These are phyloP conservation scores for Rhizophora mangle DNA, from an alignment of 345 rosid genomes.

Conservation along the genomic window DNA sequence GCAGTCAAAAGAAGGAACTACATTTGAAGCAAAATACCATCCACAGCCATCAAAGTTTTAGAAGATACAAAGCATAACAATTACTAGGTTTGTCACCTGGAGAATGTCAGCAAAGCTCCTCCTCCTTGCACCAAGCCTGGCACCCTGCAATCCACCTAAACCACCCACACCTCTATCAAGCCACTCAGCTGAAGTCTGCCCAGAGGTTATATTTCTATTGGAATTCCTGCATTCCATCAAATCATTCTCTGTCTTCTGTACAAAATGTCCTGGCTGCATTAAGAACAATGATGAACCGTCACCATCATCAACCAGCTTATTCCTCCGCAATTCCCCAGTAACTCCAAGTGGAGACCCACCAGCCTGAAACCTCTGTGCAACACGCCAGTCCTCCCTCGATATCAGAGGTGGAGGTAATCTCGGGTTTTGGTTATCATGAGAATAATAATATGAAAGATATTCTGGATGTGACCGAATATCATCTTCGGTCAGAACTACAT, in stretches of 20 bases:
- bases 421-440: conserved; percentile 71
- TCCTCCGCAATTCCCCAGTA: conserved; percentile 53
- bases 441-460: conserved; percentile 72
- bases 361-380: conserved; percentile 54
- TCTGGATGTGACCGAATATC: conserved; percentile 82
- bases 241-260: conserved; percentile 61
- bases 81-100: conserved; percentile 47
- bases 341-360: conserved; percentile 50
- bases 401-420: conserved; percentile 80
- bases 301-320: conserved; percentile 24
- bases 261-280: conserved; percentile 65
- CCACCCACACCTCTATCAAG: conserved; percentile 44
- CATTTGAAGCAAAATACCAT: not conserved
- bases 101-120: conserved; percentile 97
- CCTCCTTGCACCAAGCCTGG: conserved; percentile 69
- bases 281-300: conserved; percentile 61
- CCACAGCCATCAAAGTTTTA: not conserved
- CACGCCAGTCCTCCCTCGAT: conserved; percentile 90
- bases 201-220: conserved; percentile 31
- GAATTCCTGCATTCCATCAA: conserved; percentile 61
- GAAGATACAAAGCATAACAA: not conserved
- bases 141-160: conserved; percentile 34
- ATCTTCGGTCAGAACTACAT: conserved; percentile 56
- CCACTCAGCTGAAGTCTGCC: conserved; percentile 47
- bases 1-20: not conserved